Percentiles rank a stretch among this genome's conserved stretches.
Conservation (phyloP, 2,329 filamentous ascomycete species). For the Exophiala spinifera region DNA sequence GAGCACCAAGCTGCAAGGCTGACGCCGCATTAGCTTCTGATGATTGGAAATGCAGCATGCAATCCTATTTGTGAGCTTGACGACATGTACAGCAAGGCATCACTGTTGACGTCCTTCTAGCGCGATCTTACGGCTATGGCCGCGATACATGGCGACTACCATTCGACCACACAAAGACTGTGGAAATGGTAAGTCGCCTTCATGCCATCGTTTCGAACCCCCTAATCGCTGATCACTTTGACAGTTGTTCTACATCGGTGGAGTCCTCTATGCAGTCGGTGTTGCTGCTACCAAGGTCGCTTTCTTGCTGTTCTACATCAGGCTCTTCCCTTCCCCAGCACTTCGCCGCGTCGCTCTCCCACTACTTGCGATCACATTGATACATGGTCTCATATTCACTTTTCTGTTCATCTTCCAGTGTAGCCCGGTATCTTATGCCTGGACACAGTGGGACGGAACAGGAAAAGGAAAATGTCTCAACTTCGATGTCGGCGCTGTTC, state of each 20-base stretch:
- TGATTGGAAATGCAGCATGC: constrained; percentile 15
- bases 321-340: constrained; percentile 41
- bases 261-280: constrained; percentile 44
- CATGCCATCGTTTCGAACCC: not conserved
- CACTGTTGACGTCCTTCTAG: not conserved
- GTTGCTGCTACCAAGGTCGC: constrained; percentile 39
- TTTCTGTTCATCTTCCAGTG: constrained; percentile 40
- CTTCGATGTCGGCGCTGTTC: constrained; percentile 50
- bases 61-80: constrained; percentile 11
- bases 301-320: constrained; percentile 41
- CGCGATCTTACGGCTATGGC: constrained; percentile 12
- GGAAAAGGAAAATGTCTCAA: constrained; percentile 50
- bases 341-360: constrained; percentile 11
- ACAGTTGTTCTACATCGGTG: constrained; percentile 18
- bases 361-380: constrained; percentile 30
- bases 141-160: constrained; percentile 14
- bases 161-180: constrained; percentile 9
- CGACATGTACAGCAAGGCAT: too few relatives aligned
- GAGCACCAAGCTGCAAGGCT: not conserved
- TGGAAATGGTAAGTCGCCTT: constrained; percentile 4
- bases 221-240: not conserved
- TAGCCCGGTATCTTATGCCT: constrained; percentile 41
- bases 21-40: constrained; percentile 5
- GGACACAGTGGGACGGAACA: constrained; percentile 52
- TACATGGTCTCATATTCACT: constrained; percentile 34